phyloP scores from a whole-genome alignment of 177 flowering plant genomes.

The Vitis hybrid region DNA sequence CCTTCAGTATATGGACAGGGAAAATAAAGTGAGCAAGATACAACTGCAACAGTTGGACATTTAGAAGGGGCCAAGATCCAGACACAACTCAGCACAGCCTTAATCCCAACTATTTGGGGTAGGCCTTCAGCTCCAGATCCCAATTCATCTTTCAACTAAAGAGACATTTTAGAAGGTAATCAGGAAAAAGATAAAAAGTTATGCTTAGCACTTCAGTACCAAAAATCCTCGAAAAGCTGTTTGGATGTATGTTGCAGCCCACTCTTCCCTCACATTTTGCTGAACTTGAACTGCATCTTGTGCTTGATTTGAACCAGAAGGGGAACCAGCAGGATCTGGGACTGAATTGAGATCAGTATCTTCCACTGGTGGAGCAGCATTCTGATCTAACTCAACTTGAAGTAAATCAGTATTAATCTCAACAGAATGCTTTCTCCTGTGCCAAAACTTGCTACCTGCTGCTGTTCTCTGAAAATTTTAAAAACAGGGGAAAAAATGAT shows the following conservation, averaged over 20 bases:
- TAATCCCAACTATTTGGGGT: too few species aligned
- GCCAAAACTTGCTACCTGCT: slow-evolving; percentile 43
- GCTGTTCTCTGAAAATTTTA: slow-evolving; percentile 41
- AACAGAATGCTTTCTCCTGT: slow-evolving; percentile 58
- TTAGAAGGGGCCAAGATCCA: background rate
- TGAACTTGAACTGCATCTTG: slow-evolving; percentile 35
- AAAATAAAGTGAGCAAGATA: background rate
- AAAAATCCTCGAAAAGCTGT: slow-evolving; percentile 92
- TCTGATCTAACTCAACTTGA: slow-evolving; percentile 41
- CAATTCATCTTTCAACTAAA: background rate
- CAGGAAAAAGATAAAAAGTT: background rate
- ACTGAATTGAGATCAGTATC: slow-evolving; percentile 30
- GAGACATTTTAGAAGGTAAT: background rate
- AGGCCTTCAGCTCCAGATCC: too few species aligned
- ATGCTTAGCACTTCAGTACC: slow-evolving; percentile 39
- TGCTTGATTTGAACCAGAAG: slow-evolving; percentile 40
- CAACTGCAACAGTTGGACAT: background rate
- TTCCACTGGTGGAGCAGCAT: slow-evolving; percentile 25
- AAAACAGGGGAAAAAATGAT: slow-evolving; percentile 4
- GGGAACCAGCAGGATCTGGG: slow-evolving; percentile 36
- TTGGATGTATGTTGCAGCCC: slow-evolving; percentile 86
- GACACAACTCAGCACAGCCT: background rate
- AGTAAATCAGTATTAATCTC: slow-evolving; percentile 37
- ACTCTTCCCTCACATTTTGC: slow-evolving; percentile 46
- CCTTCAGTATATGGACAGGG: background rate